phyloP scores from a whole-genome alignment of 108 stramenopile genomes.

The Pseudonitzschia pungens region DNA sequence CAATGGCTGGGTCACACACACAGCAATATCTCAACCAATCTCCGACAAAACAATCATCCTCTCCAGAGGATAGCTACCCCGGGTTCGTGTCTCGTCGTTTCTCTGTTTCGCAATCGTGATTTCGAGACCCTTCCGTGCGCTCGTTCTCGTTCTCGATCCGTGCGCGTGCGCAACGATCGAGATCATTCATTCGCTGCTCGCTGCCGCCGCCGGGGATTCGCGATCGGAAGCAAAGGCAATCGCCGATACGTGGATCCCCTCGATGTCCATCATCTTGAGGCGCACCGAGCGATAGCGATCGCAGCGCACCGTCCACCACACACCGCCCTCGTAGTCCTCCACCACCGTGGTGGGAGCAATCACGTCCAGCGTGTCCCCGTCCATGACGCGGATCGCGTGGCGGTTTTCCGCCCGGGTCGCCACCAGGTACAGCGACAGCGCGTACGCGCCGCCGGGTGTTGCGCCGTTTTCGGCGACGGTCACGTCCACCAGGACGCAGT shows the following conservation, averaged over 20 bases:
- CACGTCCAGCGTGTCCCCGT: constrained; percentile 25
- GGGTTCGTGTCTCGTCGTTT: too few relatives aligned
- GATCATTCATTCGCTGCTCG: too few relatives aligned
- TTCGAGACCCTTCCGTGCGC: too few relatives aligned
- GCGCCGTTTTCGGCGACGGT: background rate
- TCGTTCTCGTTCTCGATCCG: too few relatives aligned
- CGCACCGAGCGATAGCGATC: constrained; percentile 27
- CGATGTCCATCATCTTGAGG: constrained; percentile 28
- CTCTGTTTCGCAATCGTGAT: too few relatives aligned
- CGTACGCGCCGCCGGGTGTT: background rate
- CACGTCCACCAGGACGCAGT: constrained; percentile 38
- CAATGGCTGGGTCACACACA: too few relatives aligned
- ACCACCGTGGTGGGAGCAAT: constrained; percentile 41
- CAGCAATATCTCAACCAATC: too few relatives aligned
- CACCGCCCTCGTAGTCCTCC: constrained; percentile 24
- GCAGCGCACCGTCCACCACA: constrained; percentile 41
- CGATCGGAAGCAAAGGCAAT: constrained; percentile 21
- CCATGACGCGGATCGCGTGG: constrained; percentile 39
- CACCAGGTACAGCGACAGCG: constrained; percentile 34
- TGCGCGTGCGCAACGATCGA: too few relatives aligned
- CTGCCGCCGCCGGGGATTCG: too few relatives aligned
- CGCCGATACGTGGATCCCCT: constrained; percentile 39
- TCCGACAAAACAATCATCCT: too few relatives aligned
- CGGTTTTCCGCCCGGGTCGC: constrained; percentile 8
- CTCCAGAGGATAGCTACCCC: too few relatives aligned